A percentile compares a stretch with the other conserved stretches of the same genome.
Conservation (phyloP, 257 asterid species). For the Nicotiana attenuata region DNA sequence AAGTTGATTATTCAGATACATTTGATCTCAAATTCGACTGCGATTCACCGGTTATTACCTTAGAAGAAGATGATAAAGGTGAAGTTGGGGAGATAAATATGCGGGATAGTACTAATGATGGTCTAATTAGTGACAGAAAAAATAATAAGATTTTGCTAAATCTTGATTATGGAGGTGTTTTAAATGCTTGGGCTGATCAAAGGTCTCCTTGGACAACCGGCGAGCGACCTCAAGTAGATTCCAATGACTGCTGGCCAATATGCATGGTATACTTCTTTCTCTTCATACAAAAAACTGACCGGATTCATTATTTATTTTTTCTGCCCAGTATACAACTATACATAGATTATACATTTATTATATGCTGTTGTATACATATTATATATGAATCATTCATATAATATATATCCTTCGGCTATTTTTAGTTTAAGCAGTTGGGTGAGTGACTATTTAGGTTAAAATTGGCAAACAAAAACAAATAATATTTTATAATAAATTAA, state of each 20-base stretch:
- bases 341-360: too few species aligned
- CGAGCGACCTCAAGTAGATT: slow-evolving; percentile 52
- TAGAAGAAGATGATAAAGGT: slow-evolving; percentile 11
- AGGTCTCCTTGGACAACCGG: slow-evolving; percentile 72
- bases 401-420: too few species aligned
- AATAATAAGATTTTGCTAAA: slow-evolving; percentile 44
- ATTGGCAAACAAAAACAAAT: too few species aligned
- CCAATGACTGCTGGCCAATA: slow-evolving; percentile 52
- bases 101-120: too few species aligned
- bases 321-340: too few species aligned
- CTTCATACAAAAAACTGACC: too few species aligned
- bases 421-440: too few species aligned
- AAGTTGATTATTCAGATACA: slow-evolving; percentile 8
- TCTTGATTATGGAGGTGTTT: slow-evolving; percentile 55
- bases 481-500: not conserved
- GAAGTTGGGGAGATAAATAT: slow-evolving; percentile 3
- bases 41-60: slow-evolving; percentile 29
- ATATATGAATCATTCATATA: too few species aligned
- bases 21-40: slow-evolving; percentile 43
- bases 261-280: slow-evolving; percentile 31
- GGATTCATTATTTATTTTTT: too few species aligned
- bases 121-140: not conserved
- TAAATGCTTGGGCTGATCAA: slow-evolving; percentile 60
- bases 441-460: too few species aligned
- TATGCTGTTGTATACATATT: too few species aligned